Evolutionary conservation across 2,329 filamentous ascomycete genomes (phyloP), one percentile per base, ranked within the genome.

Genomic region (Colletotrichum shisoi): DNA sequence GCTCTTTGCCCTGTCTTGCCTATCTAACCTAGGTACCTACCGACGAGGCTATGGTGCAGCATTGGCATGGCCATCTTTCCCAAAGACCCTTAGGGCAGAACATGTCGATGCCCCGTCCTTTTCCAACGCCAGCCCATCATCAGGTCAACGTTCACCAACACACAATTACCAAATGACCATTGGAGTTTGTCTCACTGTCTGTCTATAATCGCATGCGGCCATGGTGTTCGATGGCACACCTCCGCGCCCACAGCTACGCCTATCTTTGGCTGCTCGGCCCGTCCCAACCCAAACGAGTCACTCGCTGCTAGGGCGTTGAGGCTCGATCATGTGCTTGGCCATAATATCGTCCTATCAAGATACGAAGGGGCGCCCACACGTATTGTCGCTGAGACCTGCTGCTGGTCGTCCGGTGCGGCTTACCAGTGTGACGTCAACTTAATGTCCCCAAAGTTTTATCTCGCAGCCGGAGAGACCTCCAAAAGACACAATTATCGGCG

Each of bases 381-480:
- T 52, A n/a, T 19, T 11, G 4, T 37, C 17, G 17, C 11, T n/a
- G 17, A 19, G 27, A 19, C 11, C 15, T 52, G n/a, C 15, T 52
- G n/a, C 27, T 37, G 17, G 9, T 6, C 5, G 11, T 12, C 31
- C 31, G 31, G 31, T 59, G 24, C 19, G 19, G n/a, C 46, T 15
- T 37, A 45, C 31, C 11, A 63, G 15, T 40, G 40, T 62, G 44
- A 63, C 63, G n/a, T 58, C 34, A 19, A 44, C 48, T 34, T 52
- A 67, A 34, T 12, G 46, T 46, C 63, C 34, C 60, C 58, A 56
- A 54, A 27, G 54, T 64, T 54, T 67, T 37, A 51, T 54, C 40
- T 67, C 48, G 48, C 53, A 53, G 46, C 60, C 34, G 60, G 61
- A 52, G 48, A 58, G 11, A n/a, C 27, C 39, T 40, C 31, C 31